phyloP scores from a whole-genome alignment of 1,284 basidiomycete genomes.

The Trichosporon asahii region DNA sequence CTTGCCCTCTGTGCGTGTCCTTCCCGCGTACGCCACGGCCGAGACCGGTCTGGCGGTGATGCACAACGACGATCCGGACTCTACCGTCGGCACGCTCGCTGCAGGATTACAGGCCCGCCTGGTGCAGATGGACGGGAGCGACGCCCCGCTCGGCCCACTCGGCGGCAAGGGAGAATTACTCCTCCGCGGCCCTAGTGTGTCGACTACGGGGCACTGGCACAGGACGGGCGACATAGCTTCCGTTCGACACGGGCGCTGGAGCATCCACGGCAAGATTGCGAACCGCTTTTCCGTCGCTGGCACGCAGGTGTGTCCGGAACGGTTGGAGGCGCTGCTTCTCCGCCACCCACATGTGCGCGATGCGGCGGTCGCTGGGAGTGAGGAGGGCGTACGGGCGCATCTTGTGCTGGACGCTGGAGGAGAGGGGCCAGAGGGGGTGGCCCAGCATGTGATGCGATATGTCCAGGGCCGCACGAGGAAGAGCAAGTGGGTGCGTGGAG shows the following conservation, averaged over 20 bases:
- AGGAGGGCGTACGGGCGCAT: neutral
- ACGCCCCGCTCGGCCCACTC: constrained; percentile 57
- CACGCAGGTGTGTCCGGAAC: constrained; percentile 69
- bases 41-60: neutral
- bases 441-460: neutral
- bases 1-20: neutral
- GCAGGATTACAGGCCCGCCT: constrained; percentile 75
- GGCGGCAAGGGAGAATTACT: constrained; percentile 79
- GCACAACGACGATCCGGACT: neutral
- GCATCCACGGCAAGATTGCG: constrained; percentile 57
- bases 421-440: neutral
- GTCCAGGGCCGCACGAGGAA: neutral
- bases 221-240: constrained; percentile 74
- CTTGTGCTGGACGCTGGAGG: neutral
- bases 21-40: neutral
- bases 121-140: constrained; percentile 52
- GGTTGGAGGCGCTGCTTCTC: constrained; percentile 69
- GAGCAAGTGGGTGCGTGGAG: neutral
- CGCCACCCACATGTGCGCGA: constrained; percentile 68
- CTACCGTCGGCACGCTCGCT: constrained; percentile 53
- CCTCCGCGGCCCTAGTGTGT: constrained; percentile 66
- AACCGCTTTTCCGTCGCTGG: constrained; percentile 73
- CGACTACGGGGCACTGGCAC: constrained; percentile 74
- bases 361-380: constrained; percentile 59
- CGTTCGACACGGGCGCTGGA: neutral